Base-by-base conservation (phyloP, 2,329 filamentous ascomycete species). In the Colletotrichum sp. region DNA sequence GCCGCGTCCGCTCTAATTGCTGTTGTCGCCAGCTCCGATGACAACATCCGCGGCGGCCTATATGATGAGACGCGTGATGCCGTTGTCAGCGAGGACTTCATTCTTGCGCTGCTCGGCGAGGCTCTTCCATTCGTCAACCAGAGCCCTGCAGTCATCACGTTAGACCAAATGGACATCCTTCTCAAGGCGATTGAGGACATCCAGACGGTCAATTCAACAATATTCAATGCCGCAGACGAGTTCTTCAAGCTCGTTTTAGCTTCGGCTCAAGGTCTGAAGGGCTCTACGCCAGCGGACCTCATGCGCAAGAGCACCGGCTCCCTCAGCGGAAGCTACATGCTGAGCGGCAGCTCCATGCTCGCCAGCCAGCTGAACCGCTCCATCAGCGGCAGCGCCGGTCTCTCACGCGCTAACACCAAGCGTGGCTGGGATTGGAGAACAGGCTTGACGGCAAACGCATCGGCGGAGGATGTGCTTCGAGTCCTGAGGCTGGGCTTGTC, bases 21-120 rank as follows among this genome's bases (percentile, higher is more conserved):
- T n/a, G 93, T 98, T 74, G 94, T 98, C 79, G 91, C 93, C 69
- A 97, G 94, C 81, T 94, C 96, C 3, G 94, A 95, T 73, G 96
- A 98, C 83, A 96, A 95, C 81, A 98, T 98, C 79, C 94, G 95
- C 73, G 96, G 96, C 71, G 96, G 96, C 2, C 88, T 98, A 3
- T 98, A 96, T 82, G 96, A 98, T 81, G 92, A 93, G 28, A 90
- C 91, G 21, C 91, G 94, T 14, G 94, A 96, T 80, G 93, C 95
- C 1, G 95, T 98, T 8, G 94, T 98, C 21, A 95, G 95, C 79
- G 94, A 97, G 77, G 96, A 98, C 79, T 96, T 96, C 68, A 85
- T 98, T 26, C 88, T 98, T 10, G 92, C 94, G 4, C 88, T 98
- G 16, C 89, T 98, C 2, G 96, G 95, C 67, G 96, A 98, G 85